Percentiles rank a stretch among this genome's conserved stretches.
These are phyloP conservation scores for Fonsecaea multimorphosa DNA, from an alignment of 2,329 filamentous ascomycete genomes.

Conservation along the genomic window DNA sequence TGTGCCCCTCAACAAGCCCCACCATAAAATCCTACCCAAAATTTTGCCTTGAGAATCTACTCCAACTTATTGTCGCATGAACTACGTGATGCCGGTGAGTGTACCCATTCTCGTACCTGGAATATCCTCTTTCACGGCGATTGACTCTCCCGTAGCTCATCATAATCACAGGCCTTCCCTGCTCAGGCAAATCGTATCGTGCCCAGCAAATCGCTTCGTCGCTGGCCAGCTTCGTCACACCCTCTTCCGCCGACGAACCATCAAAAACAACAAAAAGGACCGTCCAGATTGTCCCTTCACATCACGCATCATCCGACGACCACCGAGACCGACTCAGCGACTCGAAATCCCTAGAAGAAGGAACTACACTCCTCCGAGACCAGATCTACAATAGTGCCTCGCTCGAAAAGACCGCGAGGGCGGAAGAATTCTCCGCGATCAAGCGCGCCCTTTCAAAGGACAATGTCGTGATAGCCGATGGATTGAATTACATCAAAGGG, in stretches of 20 bases:
- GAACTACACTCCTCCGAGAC: conserved; percentile 38
- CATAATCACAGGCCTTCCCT: conserved; percentile 67
- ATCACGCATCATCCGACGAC: conserved; percentile 55
- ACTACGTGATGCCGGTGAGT: conserved; percentile 37
- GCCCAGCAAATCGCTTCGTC: conserved; percentile 61
- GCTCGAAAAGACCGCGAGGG: conserved; percentile 67
- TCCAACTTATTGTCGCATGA: neutral
- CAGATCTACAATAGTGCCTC: conserved; percentile 39
- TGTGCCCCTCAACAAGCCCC: neutral
- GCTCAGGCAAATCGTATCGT: conserved; percentile 67
- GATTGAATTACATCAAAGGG: conserved; percentile 72
- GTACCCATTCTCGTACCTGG: neutral
- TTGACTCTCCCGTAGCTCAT: conserved; percentile 56
- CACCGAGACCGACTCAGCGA: too few species aligned
- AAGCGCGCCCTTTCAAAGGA: conserved; percentile 64
- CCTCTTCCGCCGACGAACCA: conserved; percentile 17
- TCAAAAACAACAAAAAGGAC: conserved; percentile 44
- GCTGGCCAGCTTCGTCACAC: conserved; percentile 53
- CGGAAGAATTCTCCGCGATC: conserved; percentile 65
- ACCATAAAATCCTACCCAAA: neutral
- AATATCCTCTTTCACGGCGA: conserved; percentile 1
- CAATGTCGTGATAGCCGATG: conserved; percentile 67
- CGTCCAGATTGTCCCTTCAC: conserved; percentile 58
- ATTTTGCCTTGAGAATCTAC: neutral
- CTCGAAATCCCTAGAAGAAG: neutral